Conservation (phyloP, 352 stramenopile genomes). For the Pythium dissotocum region DNA sequence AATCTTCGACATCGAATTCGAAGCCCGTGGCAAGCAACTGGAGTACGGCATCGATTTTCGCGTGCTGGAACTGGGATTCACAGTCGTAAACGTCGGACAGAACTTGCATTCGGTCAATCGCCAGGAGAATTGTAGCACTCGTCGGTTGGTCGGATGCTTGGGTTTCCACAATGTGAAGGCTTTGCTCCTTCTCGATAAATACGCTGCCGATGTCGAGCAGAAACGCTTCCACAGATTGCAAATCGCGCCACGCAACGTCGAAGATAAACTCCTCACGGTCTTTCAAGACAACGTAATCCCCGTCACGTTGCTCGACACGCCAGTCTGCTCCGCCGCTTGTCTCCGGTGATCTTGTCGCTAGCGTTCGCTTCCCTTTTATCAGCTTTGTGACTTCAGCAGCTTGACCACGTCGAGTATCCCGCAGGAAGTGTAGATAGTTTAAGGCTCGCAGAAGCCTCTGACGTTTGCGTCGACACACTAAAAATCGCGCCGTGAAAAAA, state of each 20-base stretch:
- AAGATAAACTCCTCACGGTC: slow-evolving; percentile 40
- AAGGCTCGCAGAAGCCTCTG: slow-evolving; percentile 44
- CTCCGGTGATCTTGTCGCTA: not conserved
- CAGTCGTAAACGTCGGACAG: slow-evolving; percentile 60
- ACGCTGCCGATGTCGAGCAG: slow-evolving; percentile 46
- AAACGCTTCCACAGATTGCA: slow-evolving; percentile 44
- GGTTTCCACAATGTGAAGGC: not conserved
- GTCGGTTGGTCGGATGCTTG: not conserved
- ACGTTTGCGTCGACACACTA: slow-evolving; percentile 41
- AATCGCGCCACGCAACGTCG: slow-evolving; percentile 35
- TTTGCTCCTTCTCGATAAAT: slow-evolving; percentile 57
- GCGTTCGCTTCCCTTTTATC: not conserved
- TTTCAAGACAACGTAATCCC: not conserved
- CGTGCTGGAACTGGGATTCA: slow-evolving; percentile 41
- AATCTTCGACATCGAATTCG: slow-evolving; percentile 16
- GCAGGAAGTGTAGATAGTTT: slow-evolving; percentile 53
- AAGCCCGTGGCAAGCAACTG: slow-evolving; percentile 25
- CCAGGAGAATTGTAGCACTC: slow-evolving; percentile 19
- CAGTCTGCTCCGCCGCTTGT: not conserved
- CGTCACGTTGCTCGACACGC: not conserved
- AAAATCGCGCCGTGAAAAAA: slow-evolving; percentile 31
- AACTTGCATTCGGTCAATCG: slow-evolving; percentile 57
- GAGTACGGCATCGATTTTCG: slow-evolving; percentile 42
- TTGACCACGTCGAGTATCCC: slow-evolving; percentile 9
- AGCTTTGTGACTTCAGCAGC: not conserved